Evolutionary conservation across 2,329 filamentous ascomycete genomes (phyloP).

Genomic region (Pseudocercospora crystallina): DNA sequence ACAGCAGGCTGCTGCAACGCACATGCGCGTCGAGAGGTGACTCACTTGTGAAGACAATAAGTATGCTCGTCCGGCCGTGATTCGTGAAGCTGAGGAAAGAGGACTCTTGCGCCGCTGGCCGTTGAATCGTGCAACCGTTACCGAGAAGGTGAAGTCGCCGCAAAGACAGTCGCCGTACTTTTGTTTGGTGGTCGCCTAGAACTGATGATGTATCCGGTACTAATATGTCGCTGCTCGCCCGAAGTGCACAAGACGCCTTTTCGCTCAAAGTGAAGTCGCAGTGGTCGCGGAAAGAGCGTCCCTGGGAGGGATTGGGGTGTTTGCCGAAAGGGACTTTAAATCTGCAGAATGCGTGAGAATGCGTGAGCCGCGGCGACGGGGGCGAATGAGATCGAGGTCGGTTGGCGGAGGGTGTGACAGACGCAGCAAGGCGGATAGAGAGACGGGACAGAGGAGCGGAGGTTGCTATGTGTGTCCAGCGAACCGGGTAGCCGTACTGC

Average conservation of each 20-base stretch:
- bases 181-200: neutral
- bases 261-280: conserved; percentile 15
- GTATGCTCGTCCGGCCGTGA: conserved; percentile 35
- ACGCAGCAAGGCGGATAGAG: conserved; percentile 16
- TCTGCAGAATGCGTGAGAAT: conserved; percentile 18
- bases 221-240: conserved; percentile 6
- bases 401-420: conserved; percentile 14
- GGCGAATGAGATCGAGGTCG: conserved; percentile 11
- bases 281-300: conserved; percentile 18
- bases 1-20: neutral
- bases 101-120: conserved; percentile 21
- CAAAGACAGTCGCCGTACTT: conserved; percentile 7
- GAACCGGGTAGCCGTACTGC: conserved; percentile 9
- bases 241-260: conserved; percentile 14
- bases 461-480: conserved; percentile 7
- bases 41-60: conserved; percentile 33
- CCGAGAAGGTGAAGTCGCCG: conserved; percentile 3
- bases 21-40: conserved; percentile 1
- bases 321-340: conserved; percentile 20
- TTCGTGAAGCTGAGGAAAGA: conserved; percentile 24
- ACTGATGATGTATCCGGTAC: conserved; percentile 5
- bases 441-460: conserved; percentile 6
- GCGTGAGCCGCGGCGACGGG: conserved; percentile 18
- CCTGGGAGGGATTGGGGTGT: conserved; percentile 5
- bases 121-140: conserved; percentile 10